Evolutionary conservation across 495 filamentous ascomycete genomes (phyloP).

Genomic region (Podospora bellae-mahoneyi): DNA sequence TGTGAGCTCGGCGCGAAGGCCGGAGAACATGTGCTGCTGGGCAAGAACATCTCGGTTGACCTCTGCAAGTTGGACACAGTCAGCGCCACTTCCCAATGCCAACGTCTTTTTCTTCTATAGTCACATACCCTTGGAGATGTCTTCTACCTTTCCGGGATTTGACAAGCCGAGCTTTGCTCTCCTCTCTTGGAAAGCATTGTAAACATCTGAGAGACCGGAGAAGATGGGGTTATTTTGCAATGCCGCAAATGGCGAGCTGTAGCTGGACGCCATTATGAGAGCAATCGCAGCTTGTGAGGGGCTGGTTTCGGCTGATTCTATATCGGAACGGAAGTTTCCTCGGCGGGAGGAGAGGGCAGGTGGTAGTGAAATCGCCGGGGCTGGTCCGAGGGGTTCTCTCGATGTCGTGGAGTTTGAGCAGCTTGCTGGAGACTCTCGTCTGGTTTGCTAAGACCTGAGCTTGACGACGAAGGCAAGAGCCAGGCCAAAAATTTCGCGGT

Average conservation of each 20-base stretch:
- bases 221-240: slow-evolving; percentile 69
- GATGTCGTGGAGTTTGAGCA: slow-evolving; percentile 15
- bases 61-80: slow-evolving; percentile 46
- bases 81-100: slow-evolving; percentile 11
- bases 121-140: slow-evolving; percentile 61
- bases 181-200: slow-evolving; percentile 76
- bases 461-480: slow-evolving; percentile 20
- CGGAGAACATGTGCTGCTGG: slow-evolving; percentile 91
- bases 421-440: slow-evolving; percentile 13
- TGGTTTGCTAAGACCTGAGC: slow-evolving; percentile 8
- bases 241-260: slow-evolving; percentile 59
- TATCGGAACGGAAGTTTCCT: background rate
- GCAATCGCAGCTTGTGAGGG: slow-evolving; percentile 10
- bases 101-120: no score
- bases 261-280: slow-evolving; percentile 42
- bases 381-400: background rate
- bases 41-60: slow-evolving; percentile 92
- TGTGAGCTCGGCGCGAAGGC: slow-evolving; percentile 89
- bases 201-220: slow-evolving; percentile 68
- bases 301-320: background rate
- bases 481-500: slow-evolving; percentile 36
- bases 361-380: slow-evolving; percentile 7
- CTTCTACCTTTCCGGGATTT: slow-evolving; percentile 90
- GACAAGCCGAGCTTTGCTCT: slow-evolving; percentile 81
- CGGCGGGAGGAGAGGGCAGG: slow-evolving; percentile 16